Percentiles rank a stretch among this genome's conserved stretches.
Evolutionary conservation across 2,329 filamentous ascomycete genomes (phyloP).

Genomic region (Talaromyces amestolkiae): DNA sequence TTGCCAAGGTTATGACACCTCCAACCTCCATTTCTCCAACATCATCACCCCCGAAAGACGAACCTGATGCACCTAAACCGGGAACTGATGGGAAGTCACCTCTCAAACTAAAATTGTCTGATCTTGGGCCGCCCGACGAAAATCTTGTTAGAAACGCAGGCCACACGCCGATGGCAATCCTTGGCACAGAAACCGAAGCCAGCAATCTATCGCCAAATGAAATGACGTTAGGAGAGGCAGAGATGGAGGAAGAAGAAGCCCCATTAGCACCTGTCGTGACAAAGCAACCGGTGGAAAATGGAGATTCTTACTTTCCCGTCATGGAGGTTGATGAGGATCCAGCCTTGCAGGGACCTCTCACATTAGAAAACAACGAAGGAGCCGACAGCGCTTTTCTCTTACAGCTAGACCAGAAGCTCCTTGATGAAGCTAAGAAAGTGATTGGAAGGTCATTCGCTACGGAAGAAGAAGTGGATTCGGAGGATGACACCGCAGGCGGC

Average conservation of each 20-base stretch:
- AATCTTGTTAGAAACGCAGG: constrained; percentile 44
- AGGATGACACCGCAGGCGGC: constrained; percentile 23
- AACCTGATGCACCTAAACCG: constrained; percentile 21
- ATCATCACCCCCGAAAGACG: constrained; percentile 28
- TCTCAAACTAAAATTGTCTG: constrained; percentile 36
- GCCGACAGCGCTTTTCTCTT: constrained; percentile 42
- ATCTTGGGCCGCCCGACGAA: constrained; percentile 38
- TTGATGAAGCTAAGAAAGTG: constrained; percentile 39
- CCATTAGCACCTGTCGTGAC: constrained; percentile 35
- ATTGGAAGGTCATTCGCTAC: constrained; percentile 24
- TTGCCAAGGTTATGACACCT: constrained; percentile 45
- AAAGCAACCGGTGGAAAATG: constrained; percentile 35
- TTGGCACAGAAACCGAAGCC: constrained; percentile 34
- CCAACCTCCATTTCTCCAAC: constrained; percentile 39
- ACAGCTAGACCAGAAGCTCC: constrained; percentile 44
- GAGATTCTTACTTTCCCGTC: constrained; percentile 43
- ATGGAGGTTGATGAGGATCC: constrained; percentile 39
- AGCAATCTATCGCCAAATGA: constrained; percentile 27
- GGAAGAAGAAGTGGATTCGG: constrained; percentile 26
- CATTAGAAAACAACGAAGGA: constrained; percentile 42
- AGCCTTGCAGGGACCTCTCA: constrained; percentile 44
- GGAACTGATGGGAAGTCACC: constrained; percentile 25
- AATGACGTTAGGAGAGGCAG: constrained; percentile 6
- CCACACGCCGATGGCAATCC: constrained; percentile 46
- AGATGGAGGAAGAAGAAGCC: constrained; percentile 27